Base-by-base conservation (phyloP, 768 basidiomycete genomes). In the Melanogaster broomeanus region DNA sequence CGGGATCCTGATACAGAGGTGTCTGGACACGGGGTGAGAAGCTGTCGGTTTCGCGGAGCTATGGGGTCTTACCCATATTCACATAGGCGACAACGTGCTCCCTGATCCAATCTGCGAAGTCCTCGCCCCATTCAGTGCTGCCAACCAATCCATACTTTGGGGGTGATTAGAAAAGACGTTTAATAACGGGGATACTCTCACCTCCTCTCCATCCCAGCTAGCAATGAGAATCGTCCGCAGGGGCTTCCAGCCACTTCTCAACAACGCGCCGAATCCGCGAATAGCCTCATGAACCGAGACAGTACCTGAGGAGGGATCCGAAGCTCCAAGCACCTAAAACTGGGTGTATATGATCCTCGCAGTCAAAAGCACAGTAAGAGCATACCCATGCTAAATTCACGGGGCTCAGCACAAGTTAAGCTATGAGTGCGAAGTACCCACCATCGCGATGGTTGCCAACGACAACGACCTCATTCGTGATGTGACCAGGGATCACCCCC, bases 201-300 rank as follows among this genome's bases (percentile, higher is more conserved):
- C 76, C 73, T 87, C 85, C 63, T 89, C 87, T 3, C 79, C 88
- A 59, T 89, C 87, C 88, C 87, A 90, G 53, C 80, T 84, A 5
- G 85, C 85, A 49, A 91, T 73, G 28, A 89, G 63, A 55, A 91
- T 77, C 7, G 85, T 89, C 50, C 89, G 72, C 8, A 93, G 72
- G 10, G 93, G 93, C 63, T 81, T 90, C 93, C 93, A 97, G 10
- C 90, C 92, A 21, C 74, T 73, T 64, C 73, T 72, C 13, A 89
- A 68, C 2, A 95, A 73, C 4, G 70, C 72, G 18, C 90, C 91
- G 51, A 90, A 80, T 16, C 86, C 90, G 24, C 83, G 81, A 48
- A 94, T 76, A 24, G 92, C 75, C 65, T 97, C 92, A 58, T 85
- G 81, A 6, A 90, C 72, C 9, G 86, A 81, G 0, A 85, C 88